A percentile compares a stretch with the other conserved stretches of the same genome.
phyloP scores from a whole-genome alignment of 2,329 filamentous ascomycete genomes.

The Colletotrichum tropicale region DNA sequence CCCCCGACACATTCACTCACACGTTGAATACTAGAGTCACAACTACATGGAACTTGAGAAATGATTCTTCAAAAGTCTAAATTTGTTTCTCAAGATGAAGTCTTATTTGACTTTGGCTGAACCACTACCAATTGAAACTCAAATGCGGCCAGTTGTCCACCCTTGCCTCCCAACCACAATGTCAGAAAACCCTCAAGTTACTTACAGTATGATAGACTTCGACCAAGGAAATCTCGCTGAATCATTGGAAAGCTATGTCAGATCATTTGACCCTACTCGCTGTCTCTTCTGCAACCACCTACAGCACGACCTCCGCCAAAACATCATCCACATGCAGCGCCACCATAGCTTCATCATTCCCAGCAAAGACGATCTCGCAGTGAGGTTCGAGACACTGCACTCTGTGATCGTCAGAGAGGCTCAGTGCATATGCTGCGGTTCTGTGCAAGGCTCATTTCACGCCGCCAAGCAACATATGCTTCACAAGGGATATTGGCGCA shows the following conservation, averaged over 20 bases:
- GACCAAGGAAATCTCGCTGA: accelerated
- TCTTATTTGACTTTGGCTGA: accelerated
- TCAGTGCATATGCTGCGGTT: slow-evolving; percentile 57
- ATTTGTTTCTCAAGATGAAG: neutral
- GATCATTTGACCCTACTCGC: slow-evolving; percentile 28
- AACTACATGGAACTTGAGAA: neutral
- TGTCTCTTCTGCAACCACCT: slow-evolving; percentile 48
- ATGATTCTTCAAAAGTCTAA: neutral
- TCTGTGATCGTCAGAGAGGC: slow-evolving; percentile 51
- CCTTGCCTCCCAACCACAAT: accelerated
- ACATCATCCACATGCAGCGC: slow-evolving; percentile 51
- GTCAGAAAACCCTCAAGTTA: accelerated
- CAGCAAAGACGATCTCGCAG: slow-evolving; percentile 38
- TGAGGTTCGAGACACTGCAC: slow-evolving; percentile 50
- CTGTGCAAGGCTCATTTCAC: slow-evolving; percentile 41
- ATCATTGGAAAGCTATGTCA: accelerated
- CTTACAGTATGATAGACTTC: accelerated
- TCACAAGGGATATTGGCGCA: slow-evolving; percentile 50
- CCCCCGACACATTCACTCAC: neutral
- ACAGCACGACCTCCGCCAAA: slow-evolving; percentile 35
- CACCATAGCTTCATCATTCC: slow-evolving; percentile 51
- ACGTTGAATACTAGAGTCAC: neutral
- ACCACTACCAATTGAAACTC: neutral
- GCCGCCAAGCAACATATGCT: slow-evolving; percentile 57
- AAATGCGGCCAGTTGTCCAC: neutral